phyloP scores from a whole-genome alignment of 2,329 filamentous ascomycete genomes.

The Fusarium graminum region DNA sequence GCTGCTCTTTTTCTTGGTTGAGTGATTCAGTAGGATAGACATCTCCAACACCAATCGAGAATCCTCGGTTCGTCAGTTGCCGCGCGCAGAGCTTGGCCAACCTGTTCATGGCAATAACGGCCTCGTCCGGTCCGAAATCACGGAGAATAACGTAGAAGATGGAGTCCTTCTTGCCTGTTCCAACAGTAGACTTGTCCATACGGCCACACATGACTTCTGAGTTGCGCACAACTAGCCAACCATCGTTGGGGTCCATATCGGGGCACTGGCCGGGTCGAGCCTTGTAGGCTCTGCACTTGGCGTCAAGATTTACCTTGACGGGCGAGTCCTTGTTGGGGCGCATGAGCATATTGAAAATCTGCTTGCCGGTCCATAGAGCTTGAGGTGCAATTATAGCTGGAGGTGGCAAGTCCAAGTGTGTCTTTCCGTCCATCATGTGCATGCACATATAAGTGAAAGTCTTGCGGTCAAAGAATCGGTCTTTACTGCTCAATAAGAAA shows the following conservation, averaged over 20 bases:
- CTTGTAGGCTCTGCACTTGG: constrained; percentile 86
- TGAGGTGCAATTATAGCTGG: constrained; percentile 89
- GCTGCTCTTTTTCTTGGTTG: constrained; percentile 76
- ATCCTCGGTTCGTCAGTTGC: constrained; percentile 89
- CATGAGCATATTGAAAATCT: constrained; percentile 93
- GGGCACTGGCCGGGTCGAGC: constrained; percentile 68
- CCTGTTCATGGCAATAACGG: constrained; percentile 92
- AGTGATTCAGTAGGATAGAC: constrained; percentile 85
- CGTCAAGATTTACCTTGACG: constrained; percentile 91
- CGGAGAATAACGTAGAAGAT: constrained; percentile 97
- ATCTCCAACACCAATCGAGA: constrained; percentile 96
- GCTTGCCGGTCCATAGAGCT: constrained; percentile 95
- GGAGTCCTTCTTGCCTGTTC: constrained; percentile 96
- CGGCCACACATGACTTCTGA: constrained; percentile 97
- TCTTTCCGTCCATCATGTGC: constrained; percentile 89
- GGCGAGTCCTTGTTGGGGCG: constrained; percentile 86
- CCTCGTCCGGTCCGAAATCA: constrained; percentile 91
- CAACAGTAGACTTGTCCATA: constrained; percentile 99
- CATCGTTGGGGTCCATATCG: constrained; percentile 87
- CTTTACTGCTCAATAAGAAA: constrained; percentile 90
- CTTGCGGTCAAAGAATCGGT: constrained; percentile 89
- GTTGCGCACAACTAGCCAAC: constrained; percentile 92
- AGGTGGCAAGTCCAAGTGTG: constrained; percentile 84
- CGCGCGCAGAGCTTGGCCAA: constrained; percentile 91
- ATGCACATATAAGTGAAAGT: constrained; percentile 91